Conservation (phyloP, 2,329 filamentous ascomycete species). For the Nemania bipapillata region DNA sequence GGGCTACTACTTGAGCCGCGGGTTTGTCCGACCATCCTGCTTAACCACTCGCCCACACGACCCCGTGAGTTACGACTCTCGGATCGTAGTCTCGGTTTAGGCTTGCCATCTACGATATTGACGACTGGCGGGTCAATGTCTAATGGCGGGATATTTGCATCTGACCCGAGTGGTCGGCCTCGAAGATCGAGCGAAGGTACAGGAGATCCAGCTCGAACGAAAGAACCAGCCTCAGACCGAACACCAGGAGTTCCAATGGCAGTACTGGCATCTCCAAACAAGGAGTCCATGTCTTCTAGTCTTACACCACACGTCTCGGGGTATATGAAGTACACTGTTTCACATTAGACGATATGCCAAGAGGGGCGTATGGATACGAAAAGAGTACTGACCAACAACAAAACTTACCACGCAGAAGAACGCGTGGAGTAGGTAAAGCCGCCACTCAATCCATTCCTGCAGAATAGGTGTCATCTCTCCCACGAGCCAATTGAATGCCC, state of each 20-base stretch:
- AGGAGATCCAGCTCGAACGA: conserved; percentile 82
- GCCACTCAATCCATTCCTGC: conserved; percentile 92
- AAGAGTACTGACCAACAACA: conserved; percentile 80
- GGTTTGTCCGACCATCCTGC: conserved; percentile 55
- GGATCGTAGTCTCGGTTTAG: conserved; percentile 56
- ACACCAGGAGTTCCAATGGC: conserved; percentile 80
- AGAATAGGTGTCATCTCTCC: conserved; percentile 94
- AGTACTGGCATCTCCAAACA: conserved; percentile 94
- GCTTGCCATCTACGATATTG: conserved; percentile 59
- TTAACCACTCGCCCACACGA: conserved; percentile 63
- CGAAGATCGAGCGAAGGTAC: conserved; percentile 80
- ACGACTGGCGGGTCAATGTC: conserved; percentile 82
- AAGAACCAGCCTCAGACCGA: conserved; percentile 79
- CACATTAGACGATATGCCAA: conserved; percentile 38
- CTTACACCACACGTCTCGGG: conserved; percentile 95
- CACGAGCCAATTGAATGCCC: conserved; percentile 98
- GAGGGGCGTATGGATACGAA: no score
- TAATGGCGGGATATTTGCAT: conserved; percentile 79
- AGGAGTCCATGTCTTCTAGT: conserved; percentile 92
- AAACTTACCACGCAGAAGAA: conserved; percentile 97
- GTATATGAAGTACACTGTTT: conserved; percentile 92
- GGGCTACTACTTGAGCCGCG: conserved; percentile 51
- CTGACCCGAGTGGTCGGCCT: conserved; percentile 63
- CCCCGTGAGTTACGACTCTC: conserved; percentile 51
- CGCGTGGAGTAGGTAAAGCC: conserved; percentile 92